Evolutionary conservation across 148 eudicot genomes (phyloP).

Genomic region (Cornus suecica): DNA sequence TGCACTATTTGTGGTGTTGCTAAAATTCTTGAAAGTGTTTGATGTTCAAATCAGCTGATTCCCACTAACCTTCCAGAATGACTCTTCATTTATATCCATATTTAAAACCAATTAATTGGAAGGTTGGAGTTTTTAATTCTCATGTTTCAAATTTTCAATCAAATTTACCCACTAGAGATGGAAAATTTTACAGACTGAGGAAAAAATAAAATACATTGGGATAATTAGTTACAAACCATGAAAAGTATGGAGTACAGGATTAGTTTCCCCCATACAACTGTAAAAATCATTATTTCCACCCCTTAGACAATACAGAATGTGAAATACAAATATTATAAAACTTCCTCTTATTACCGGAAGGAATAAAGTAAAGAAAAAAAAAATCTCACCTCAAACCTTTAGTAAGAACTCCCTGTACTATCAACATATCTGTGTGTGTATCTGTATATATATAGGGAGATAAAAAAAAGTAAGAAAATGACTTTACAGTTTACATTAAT

Average conservation of each 20-base stretch:
- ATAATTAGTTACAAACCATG: neutral
- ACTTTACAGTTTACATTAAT: neutral
- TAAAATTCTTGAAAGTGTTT: too few species aligned
- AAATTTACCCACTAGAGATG: neutral
- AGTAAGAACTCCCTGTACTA: conserved; percentile 11
- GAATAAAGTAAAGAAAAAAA: neutral
- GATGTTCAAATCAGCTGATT: too few species aligned
- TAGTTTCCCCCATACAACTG: conserved; percentile 12
- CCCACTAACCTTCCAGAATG: neutral
- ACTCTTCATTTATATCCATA: neutral
- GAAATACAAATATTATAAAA: neutral
- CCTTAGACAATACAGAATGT: conserved; percentile 1
- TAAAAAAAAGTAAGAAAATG: neutral
- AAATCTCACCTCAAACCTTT: conserved; percentile 19
- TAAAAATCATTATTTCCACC: conserved; percentile 4
- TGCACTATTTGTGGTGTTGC: too few species aligned
- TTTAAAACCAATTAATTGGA: neutral
- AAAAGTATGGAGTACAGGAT: conserved; percentile 5
- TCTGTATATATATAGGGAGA: neutral
- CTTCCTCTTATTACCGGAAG: neutral
- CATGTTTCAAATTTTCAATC: neutral
- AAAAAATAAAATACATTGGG: too few species aligned
- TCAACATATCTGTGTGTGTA: conserved; percentile 9
- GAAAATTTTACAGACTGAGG: neutral
- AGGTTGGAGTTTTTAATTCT: neutral